Base-by-base conservation (phyloP, 2,329 filamentous ascomycete species). In the Aureobasidium sp. region DNA sequence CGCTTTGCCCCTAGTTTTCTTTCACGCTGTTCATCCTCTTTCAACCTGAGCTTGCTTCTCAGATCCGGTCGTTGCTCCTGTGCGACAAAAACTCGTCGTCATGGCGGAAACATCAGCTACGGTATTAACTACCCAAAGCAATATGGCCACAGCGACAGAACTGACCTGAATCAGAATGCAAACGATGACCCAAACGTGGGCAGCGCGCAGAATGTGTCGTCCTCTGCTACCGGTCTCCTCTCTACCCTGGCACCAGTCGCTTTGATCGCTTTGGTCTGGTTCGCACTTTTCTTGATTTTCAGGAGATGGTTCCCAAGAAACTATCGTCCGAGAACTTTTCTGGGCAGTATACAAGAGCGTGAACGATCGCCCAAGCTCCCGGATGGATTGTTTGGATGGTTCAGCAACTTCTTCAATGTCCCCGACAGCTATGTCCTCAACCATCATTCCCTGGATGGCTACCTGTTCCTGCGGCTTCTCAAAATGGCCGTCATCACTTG, bases 401-500 rank as follows among this genome's bases (percentile, higher is more conserved):
- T 75, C 32, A 64, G 67, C 22, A 69, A 74, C 1, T 79, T 80
- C 61, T 69, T 74, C 50, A 71, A 71, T 38, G 68, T 83, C 17
- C 75, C 79, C 3, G 90, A 97, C 66, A 83, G 83, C 35, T 89
- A 88, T 64, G 81, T 90, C 22, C 80, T 97, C 19, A 88, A 93
- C 63, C 89, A 95, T 72, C 88, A 91, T 66, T 94, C 90, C 0
- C 80, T 98, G 58, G 91, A 98, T 67, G 87, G 86, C 27, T 97
- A 91, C 69, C 82, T 97, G 48, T 89, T 94, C 67, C 76, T 97
- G 24, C 88, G 91, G 30, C 95, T 91, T 64, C 72, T 97, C 58
- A 88, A 90, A 64, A 85, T 93, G 51, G 74, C 85, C 24, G 80
- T 85, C 52, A 77, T 86, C 56, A 85, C 94, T 59, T 90, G 86